Percentiles rank a stretch among this genome's conserved stretches.
These are phyloP conservation scores for Solanum sparsipilum DNA, from an alignment of 257 asterid genomes.

Conservation along the genomic window DNA sequence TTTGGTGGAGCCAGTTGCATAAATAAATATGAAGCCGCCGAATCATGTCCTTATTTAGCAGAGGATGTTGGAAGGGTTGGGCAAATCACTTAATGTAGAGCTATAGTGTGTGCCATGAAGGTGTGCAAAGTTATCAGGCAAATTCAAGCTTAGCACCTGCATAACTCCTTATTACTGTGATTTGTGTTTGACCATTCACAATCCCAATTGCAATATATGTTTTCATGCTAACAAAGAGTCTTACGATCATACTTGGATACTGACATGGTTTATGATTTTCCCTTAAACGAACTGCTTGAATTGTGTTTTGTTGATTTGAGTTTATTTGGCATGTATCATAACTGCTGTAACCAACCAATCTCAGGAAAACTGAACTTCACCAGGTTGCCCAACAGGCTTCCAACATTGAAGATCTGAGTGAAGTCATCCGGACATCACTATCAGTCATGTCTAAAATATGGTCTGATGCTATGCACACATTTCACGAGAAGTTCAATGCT, in stretches of 20 bases:
- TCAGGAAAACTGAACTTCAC: conserved; percentile 87
- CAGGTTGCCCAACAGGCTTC: conserved; percentile 98
- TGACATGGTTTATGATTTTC: neutral
- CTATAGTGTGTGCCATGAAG: neutral
- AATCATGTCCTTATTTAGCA: neutral
- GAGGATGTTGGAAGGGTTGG: neutral
- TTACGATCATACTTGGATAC: neutral
- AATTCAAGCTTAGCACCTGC: neutral
- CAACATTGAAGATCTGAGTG: conserved; percentile 76
- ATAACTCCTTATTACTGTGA: neutral
- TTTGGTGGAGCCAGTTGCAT: neutral
- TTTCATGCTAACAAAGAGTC: neutral
- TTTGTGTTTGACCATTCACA: neutral
- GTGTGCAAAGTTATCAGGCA: neutral
- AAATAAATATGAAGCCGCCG: neutral
- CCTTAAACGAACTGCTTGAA: neutral
- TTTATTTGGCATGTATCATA: conserved; percentile 1
- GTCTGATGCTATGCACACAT: conserved; percentile 76
- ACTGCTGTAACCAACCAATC: conserved; percentile 2
- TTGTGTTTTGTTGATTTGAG: neutral
- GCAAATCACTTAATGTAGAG: neutral
- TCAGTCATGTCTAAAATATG: conserved; percentile 87
- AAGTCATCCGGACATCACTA: conserved; percentile 61
- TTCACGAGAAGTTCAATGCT: conserved; percentile 63
- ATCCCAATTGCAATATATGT: neutral